Percentiles rank a stretch among this genome's conserved stretches.
Evolutionary conservation across 768 basidiomycete genomes (phyloP).

Genomic region (Coprinopsis sp.): DNA sequence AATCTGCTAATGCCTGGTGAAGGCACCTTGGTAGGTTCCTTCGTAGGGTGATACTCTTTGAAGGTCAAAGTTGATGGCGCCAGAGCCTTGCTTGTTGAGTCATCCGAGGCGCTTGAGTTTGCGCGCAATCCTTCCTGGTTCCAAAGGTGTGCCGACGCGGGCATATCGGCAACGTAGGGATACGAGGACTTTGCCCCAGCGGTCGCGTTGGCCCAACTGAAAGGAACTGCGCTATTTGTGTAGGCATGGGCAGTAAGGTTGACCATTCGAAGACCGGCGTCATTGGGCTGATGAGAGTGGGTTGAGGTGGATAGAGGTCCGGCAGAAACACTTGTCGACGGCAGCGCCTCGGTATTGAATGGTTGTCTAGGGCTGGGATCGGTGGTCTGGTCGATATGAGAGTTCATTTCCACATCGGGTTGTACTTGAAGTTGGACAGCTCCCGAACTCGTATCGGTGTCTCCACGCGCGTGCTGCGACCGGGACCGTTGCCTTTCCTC

Average conservation of each 20-base stretch:
- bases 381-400: too few relatives aligned
- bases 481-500: background rate
- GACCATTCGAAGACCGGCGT: background rate
- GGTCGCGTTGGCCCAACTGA: background rate
- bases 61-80: conserved; percentile 8
- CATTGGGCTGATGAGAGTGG: background rate
- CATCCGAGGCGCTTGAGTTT: background rate
- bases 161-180: background rate
- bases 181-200: background rate
- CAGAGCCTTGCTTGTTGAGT: background rate
- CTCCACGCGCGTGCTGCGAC: background rate
- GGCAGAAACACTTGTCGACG: too few relatives aligned
- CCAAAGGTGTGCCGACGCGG: background rate
- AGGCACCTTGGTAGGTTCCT: too few relatives aligned
- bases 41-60: conserved; percentile 13
- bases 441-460: background rate
- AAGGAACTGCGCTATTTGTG: background rate
- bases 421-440: background rate
- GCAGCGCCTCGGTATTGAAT: too few relatives aligned
- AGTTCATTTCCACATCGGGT: background rate
- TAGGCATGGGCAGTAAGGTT: conserved; percentile 4
- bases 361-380: too few relatives aligned
- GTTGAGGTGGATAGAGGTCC: background rate
- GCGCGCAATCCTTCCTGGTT: background rate
- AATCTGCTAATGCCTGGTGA: conserved; percentile 12